These are phyloP conservation scores for Microcyclospora pomicola DNA, from an alignment of 2,329 filamentous ascomycete species.

Conservation along the genomic window DNA sequence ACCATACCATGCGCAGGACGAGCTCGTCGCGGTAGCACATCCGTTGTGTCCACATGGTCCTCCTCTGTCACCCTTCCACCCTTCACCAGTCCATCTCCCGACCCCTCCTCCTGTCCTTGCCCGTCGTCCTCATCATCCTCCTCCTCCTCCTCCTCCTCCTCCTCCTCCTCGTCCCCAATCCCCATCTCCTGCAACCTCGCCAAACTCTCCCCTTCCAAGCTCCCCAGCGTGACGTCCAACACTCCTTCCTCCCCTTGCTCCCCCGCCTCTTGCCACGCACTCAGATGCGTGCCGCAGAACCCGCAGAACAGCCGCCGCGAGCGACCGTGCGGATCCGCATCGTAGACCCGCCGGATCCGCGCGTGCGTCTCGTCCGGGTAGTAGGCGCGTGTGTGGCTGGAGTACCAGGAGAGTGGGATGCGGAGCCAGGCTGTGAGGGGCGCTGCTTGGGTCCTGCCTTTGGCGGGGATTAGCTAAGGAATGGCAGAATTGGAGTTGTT, in stretches of 20 bases:
- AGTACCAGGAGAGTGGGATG: slow-evolving; percentile 69
- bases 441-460: slow-evolving; percentile 51
- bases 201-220: slow-evolving; percentile 56
- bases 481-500: neutral
- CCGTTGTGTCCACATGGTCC: neutral
- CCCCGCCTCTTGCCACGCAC: slow-evolving; percentile 61
- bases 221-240: slow-evolving; percentile 59
- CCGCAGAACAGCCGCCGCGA: slow-evolving; percentile 74
- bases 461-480: neutral
- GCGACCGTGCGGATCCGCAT: slow-evolving; percentile 23
- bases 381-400: slow-evolving; percentile 58
- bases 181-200: slow-evolving; percentile 59
- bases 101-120: slow-evolving; percentile 12
- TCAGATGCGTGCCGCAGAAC: slow-evolving; percentile 76
- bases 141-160: slow-evolving; percentile 20
- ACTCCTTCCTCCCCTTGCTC: neutral
- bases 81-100: slow-evolving; percentile 1
- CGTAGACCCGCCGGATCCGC: slow-evolving; percentile 33
- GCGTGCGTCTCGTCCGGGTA: slow-evolving; percentile 56
- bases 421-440: slow-evolving; percentile 71
- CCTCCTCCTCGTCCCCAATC: slow-evolving; percentile 31
- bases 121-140: slow-evolving; percentile 17
- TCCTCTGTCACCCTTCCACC: slow-evolving; percentile 4
- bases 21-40: neutral
- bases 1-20: slow-evolving; percentile 11